Conservation (phyloP, 306 rosid species). For the Trichosanthes cucumerina region DNA sequence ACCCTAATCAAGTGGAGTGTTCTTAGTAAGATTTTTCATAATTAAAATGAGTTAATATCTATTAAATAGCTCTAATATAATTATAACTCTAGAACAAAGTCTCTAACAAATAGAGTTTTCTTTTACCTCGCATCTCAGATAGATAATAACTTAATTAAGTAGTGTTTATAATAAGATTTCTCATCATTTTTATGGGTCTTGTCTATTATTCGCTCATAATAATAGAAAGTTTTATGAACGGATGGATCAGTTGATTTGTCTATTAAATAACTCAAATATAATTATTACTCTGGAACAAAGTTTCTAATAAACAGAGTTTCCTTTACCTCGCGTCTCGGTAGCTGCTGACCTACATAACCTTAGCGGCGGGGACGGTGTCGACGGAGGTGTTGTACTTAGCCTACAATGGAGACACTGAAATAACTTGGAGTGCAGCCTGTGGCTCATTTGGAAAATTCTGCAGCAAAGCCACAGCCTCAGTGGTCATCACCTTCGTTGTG, state of each 20-base stretch:
- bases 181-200: no score
- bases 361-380: conserved; percentile 64
- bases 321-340: not conserved
- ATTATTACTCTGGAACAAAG: not conserved
- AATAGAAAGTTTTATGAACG: no score
- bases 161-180: not conserved
- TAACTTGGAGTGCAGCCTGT: conserved; percentile 67
- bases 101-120: no score
- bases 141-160: not conserved
- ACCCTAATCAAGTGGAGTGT: no score
- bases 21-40: no score
- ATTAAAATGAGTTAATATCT: no score
- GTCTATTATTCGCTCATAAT: no score
- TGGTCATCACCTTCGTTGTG: conserved; percentile 43
- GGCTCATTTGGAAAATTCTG: conserved; percentile 54
- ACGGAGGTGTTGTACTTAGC: conserved; percentile 64
- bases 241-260: not conserved
- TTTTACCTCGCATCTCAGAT: no score
- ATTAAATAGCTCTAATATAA: no score
- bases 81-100: no score
- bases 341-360: conserved; percentile 54
- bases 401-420: conserved; percentile 43
- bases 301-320: not conserved
- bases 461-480: conserved; percentile 44
- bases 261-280: not conserved